Evolutionary conservation across 2,329 filamentous ascomycete species (phyloP).

Genomic region (Aureobasidium pullulans): DNA sequence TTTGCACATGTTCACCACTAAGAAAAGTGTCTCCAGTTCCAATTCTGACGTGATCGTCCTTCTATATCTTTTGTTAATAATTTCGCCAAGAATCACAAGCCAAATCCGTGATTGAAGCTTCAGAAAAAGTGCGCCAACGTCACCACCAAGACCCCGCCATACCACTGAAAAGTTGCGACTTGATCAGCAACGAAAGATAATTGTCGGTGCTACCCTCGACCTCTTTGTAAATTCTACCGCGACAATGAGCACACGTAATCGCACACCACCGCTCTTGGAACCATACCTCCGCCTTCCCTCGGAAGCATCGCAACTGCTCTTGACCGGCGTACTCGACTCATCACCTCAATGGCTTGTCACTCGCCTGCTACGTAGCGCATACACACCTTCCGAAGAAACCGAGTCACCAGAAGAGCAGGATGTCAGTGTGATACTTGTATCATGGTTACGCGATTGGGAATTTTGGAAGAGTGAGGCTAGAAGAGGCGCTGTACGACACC

Average conservation of each 20-base stretch:
- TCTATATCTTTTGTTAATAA: neutral
- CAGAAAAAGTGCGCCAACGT: conserved; percentile 8
- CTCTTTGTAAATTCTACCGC: neutral
- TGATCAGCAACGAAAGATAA: neutral
- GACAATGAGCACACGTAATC: conserved; percentile 7
- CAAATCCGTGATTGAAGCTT: neutral
- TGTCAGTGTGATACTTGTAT: conserved; percentile 61
- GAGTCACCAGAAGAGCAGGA: conserved; percentile 21
- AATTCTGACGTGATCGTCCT: too few species aligned
- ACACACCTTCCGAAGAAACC: conserved; percentile 23
- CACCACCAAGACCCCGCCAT: conserved; percentile 4
- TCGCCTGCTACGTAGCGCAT: conserved; percentile 43
- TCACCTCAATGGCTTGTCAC: conserved; percentile 50
- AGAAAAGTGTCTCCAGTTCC: too few species aligned
- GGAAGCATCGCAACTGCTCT: conserved; percentile 53
- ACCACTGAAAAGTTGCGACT: neutral
- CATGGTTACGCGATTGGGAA: conserved; percentile 68
- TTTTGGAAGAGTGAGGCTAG: conserved; percentile 71
- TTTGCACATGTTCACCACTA: too few species aligned
- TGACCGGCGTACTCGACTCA: conserved; percentile 56
- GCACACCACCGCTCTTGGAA: conserved; percentile 56
- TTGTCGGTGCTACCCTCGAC: neutral
- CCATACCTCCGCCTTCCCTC: conserved; percentile 54
- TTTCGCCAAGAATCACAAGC: conserved; percentile 13
- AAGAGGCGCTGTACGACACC: conserved; percentile 51